phyloP scores from a whole-genome alignment of 768 basidiomycete species.

The Boletus rubropictus region DNA sequence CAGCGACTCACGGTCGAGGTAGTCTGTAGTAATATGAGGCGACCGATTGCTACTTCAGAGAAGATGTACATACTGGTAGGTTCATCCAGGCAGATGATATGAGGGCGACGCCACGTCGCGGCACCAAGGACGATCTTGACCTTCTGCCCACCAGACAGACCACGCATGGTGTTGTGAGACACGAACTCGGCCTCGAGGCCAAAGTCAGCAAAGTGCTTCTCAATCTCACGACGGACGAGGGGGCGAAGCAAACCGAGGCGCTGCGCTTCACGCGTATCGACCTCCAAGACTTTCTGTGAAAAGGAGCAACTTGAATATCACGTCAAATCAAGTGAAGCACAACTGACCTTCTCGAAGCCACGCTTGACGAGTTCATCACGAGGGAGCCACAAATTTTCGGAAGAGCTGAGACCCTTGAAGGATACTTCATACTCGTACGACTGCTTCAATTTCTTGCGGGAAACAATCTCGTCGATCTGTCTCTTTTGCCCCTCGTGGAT shows the following conservation, averaged over 20 bases:
- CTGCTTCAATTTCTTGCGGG: constrained; percentile 98
- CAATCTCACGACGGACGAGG: constrained; percentile 96
- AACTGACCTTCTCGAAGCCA: constrained; percentile 85
- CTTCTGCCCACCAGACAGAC: constrained; percentile 98
- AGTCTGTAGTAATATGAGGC: constrained; percentile 48
- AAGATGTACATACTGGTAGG: constrained; percentile 65
- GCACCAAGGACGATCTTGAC: constrained; percentile 99
- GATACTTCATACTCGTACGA: constrained; percentile 98
- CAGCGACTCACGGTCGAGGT: constrained; percentile 98
- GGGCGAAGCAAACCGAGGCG: constrained; percentile 91
- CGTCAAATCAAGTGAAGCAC: not conserved
- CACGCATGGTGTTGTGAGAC: constrained; percentile 98
- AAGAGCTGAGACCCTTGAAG: constrained; percentile 90
- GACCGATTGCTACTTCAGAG: not conserved
- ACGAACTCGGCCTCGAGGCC: constrained; percentile 99
- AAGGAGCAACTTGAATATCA: not conserved
- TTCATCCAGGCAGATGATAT: constrained; percentile 95
- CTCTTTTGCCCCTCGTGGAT: constrained; percentile 94
- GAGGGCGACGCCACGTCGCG: constrained; percentile 98
- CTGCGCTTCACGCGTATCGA: constrained; percentile 96
- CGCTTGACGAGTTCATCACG: constrained; percentile 97
- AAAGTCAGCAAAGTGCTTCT: constrained; percentile 99
- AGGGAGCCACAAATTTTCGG: constrained; percentile 96
- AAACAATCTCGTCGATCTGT: constrained; percentile 83
- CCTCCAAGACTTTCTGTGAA: constrained; percentile 85